Conservation (phyloP, 192 early-diverging fungal genomes). For the Podochytrium sp. region DNA sequence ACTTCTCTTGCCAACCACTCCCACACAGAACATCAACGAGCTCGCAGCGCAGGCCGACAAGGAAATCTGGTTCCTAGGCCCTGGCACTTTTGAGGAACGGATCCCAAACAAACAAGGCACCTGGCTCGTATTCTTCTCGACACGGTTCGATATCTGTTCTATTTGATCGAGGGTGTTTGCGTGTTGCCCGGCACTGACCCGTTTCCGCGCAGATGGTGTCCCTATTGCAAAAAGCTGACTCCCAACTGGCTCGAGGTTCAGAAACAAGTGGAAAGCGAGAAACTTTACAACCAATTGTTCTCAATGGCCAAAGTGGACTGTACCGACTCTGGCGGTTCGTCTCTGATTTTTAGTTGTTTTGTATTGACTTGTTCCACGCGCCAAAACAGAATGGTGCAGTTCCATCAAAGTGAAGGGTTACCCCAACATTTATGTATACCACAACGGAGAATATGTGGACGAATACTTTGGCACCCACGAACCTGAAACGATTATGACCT, state of each 20-base stretch:
- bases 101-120: not conserved
- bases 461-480: slow-evolving; percentile 13
- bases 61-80: slow-evolving; percentile 25
- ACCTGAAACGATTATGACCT: not conserved
- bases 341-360: not conserved
- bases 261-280: slow-evolving; percentile 18
- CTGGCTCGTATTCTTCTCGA: slow-evolving; percentile 16
- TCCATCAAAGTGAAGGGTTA: slow-evolving; percentile 24
- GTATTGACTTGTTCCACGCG: not conserved
- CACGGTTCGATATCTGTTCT: not conserved
- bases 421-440: slow-evolving; percentile 20
- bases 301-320: slow-evolving; percentile 33
- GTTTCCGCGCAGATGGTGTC: slow-evolving; percentile 23
- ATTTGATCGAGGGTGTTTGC: not conserved
- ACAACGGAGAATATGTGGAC: slow-evolving; percentile 15
- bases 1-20: not conserved
- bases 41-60: slow-evolving; percentile 17
- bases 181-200: not conserved
- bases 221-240: slow-evolving; percentile 32
- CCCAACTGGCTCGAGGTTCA: slow-evolving; percentile 33
- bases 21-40: slow-evolving; percentile 12
- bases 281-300: slow-evolving; percentile 7
- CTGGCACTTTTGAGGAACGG: slow-evolving; percentile 19
- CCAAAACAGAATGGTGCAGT: not conserved
- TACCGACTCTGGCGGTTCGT: slow-evolving; percentile 10